These are phyloP conservation scores for Leersia perrieri DNA, from an alignment of 176 grass and related monocot species.

Conservation along the genomic window DNA sequence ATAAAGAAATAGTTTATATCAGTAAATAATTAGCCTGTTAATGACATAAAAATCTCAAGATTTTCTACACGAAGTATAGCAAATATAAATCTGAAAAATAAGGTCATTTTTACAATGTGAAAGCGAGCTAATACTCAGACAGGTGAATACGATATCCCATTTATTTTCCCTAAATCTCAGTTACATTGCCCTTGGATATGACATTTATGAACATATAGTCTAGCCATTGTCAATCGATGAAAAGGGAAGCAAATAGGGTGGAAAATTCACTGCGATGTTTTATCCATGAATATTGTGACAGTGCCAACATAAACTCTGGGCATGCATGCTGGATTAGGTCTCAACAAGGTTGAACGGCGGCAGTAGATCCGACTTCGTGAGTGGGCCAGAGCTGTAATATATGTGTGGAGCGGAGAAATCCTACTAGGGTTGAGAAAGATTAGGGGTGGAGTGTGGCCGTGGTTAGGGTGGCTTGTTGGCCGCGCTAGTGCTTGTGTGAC, in stretches of 20 bases:
- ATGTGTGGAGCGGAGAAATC: neutral
- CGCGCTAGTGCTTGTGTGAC: no score
- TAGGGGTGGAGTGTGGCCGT: no score
- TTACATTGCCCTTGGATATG: neutral
- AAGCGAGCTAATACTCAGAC: neutral
- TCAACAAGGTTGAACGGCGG: neutral
- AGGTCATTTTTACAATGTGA: neutral
- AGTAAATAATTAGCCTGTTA: neutral
- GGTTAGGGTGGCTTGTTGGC: no score
- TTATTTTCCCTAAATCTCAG: neutral
- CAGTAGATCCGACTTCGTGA: neutral
- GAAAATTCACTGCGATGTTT: neutral
- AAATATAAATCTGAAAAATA: no score
- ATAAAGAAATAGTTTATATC: neutral
- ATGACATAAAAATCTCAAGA: neutral
- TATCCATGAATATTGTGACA: neutral
- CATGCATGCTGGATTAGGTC: neutral
- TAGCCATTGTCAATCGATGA: no score
- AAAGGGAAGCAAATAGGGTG: no score
- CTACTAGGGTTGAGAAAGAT: neutral
- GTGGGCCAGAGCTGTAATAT: neutral
- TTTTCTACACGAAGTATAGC: neutral
- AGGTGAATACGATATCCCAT: neutral
- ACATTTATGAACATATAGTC: neutral
- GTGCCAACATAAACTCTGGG: neutral